Evolutionary conservation across 1,284 basidiomycete species (phyloP), one percentile per base, ranked within the genome.

Genomic region (Rhodotorula sp.): DNA sequence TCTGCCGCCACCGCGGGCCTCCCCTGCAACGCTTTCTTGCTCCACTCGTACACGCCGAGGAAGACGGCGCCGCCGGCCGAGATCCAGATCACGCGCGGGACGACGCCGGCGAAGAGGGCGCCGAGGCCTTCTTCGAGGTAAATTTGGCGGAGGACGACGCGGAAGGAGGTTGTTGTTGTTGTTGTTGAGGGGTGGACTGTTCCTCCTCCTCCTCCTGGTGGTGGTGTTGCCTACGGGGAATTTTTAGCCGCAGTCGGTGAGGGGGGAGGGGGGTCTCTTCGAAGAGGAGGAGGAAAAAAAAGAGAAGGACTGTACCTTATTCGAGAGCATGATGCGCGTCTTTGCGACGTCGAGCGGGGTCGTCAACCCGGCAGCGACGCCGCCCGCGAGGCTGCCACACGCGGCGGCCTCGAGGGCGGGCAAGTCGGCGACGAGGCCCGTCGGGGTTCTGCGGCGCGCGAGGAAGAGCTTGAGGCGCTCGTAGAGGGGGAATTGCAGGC

Each of bases 271-370:
- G 48, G 6, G 5, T 49, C 48, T 21, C 18, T 18, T 49, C 48
- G 18, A 18, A 23, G 21, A 16, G 23, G 23, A 54, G 48, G 31
- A 29, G 49, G 26, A 57, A 15, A 62, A 15, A 62, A 29, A 23
- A 20, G 7, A 26, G 10, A 26, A n/a, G 26, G 39, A 52, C 23
- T 49, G 31, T 34, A 47, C 39, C 54, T 58, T n/a, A 6, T 18
- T 39, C 39, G 52, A 47, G 10, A 99, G 86, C 97, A 99, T 99
- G 64, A 98, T 91, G 21, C 97, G 87, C 3, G 96, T 99, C 82
- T 99, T 99, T 69, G 97, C 87, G 4, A 99, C 97, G 79, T 99
- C 97, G 26, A 99, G 84, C 0, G 97, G 97, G 0, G 97, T 99
- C 0, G 97, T 99, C 54, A 91, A 78, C 0, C 90, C 91, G 0